Conservation (phyloP, 371 early-diverging fungal genomes). For the Conidiobolus incongruus region DNA sequence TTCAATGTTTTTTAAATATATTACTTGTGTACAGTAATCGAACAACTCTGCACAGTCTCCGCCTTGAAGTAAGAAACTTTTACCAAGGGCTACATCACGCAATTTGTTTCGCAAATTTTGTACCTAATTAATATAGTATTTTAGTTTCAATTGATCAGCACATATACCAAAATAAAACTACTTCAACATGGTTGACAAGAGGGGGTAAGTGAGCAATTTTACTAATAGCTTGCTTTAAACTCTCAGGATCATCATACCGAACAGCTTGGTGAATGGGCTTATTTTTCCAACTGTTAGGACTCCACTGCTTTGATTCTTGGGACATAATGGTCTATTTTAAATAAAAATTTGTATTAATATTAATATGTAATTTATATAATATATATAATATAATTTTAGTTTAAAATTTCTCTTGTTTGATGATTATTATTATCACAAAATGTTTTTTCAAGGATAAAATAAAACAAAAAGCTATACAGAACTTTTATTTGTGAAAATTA, state of each 20-base stretch:
- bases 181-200: constrained; percentile 72
- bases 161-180: constrained; percentile 9
- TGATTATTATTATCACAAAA: too few relatives aligned
- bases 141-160: too few relatives aligned
- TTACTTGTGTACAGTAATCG: constrained; percentile 78
- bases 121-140: constrained; percentile 33
- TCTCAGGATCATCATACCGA: constrained; percentile 49
- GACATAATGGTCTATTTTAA: background rate
- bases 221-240: constrained; percentile 37
- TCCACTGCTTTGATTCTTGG: constrained; percentile 25
- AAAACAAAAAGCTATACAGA: too few relatives aligned
- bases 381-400: too few relatives aligned
- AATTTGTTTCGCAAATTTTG: constrained; percentile 61
- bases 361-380: too few relatives aligned
- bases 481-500: too few relatives aligned
- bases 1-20: background rate
- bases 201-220: constrained; percentile 74
- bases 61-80: constrained; percentile 86
- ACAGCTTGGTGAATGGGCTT: constrained; percentile 84
- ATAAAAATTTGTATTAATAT: too few relatives aligned
- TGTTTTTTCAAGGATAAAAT: too few relatives aligned
- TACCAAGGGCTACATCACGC: constrained; percentile 67
- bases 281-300: constrained; percentile 53
- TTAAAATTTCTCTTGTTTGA: too few relatives aligned
- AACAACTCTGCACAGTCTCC: constrained; percentile 97